Evolutionary conservation across 768 basidiomycete genomes (phyloP).

Genomic region (Termitomyces sp.): DNA sequence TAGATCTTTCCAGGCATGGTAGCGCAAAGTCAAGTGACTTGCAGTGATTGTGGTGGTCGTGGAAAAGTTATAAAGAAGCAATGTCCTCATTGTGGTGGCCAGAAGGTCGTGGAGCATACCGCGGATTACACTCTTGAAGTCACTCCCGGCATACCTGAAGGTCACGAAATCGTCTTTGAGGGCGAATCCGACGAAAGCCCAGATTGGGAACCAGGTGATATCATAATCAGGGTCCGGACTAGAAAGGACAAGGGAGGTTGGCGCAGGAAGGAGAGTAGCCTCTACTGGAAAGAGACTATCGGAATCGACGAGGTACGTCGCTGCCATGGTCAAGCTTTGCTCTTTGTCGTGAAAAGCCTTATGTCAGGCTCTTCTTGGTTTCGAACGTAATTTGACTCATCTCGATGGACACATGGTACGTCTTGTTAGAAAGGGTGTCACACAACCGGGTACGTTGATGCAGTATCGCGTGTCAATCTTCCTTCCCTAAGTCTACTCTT

Average conservation of each 20-base stretch:
- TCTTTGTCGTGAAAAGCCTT: neutral
- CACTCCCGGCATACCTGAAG: conserved; percentile 85
- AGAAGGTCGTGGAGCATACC: conserved; percentile 76
- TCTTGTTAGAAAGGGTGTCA: conserved; percentile 70
- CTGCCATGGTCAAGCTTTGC: neutral
- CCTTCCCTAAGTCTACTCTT: neutral
- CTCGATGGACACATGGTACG: conserved; percentile 80
- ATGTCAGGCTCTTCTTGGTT: conserved; percentile 88
- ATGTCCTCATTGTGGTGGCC: conserved; percentile 80
- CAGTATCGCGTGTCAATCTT: neutral
- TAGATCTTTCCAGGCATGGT: conserved; percentile 95
- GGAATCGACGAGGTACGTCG: conserved; percentile 79
- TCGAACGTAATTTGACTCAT: conserved; percentile 86
- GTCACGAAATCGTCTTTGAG: conserved; percentile 87
- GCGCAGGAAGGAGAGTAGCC: conserved; percentile 81
- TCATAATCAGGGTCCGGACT: conserved; percentile 80
- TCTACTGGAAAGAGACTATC: conserved; percentile 92
- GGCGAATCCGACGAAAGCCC: conserved; percentile 96
- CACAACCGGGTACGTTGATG: conserved; percentile 72
- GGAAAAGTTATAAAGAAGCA: conserved; percentile 70
- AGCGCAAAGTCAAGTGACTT: conserved; percentile 79
- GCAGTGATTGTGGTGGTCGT: conserved; percentile 79
- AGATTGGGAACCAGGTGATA: conserved; percentile 95
- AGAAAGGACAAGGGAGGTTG: conserved; percentile 75
- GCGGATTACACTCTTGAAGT: conserved; percentile 85